These are phyloP conservation scores for Puccinia brachypodii DNA, from an alignment of 1,284 basidiomycete species.

Conservation along the genomic window DNA sequence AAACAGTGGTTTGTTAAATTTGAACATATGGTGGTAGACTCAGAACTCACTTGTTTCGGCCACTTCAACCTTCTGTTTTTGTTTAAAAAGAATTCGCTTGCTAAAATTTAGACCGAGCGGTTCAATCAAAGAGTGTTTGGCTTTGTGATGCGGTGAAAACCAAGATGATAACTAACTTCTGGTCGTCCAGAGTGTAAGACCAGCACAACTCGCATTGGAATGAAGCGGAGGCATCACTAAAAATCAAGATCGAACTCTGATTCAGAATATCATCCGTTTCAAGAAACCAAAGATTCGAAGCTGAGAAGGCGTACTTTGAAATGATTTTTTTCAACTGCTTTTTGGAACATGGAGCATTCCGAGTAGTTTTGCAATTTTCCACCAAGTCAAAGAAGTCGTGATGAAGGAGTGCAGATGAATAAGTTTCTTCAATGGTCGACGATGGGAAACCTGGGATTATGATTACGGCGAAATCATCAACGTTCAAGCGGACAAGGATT, in stretches of 20 bases:
- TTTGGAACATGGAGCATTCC: background rate
- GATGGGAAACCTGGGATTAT: slow-evolving; percentile 29
- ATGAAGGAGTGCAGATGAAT: slow-evolving; percentile 46
- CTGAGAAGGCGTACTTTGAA: background rate
- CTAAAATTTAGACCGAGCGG: background rate
- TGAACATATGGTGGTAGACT: background rate
- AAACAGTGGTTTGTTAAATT: background rate
- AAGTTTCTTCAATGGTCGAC: slow-evolving; percentile 37
- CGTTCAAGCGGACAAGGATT: background rate
- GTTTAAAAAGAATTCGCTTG: background rate
- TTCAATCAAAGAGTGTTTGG: background rate
- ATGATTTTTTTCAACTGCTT: slow-evolving; percentile 29
- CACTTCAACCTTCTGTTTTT: background rate
- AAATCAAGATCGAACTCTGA: too few species aligned
- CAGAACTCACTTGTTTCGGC: slow-evolving; percentile 1
- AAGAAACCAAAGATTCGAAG: background rate
- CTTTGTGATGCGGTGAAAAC: background rate
- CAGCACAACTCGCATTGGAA: slow-evolving; percentile 36
- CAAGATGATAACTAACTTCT: background rate
- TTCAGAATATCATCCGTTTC: background rate
- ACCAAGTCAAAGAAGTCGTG: slow-evolving; percentile 48
- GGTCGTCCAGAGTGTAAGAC: background rate
- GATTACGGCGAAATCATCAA: background rate
- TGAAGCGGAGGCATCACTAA: slow-evolving; percentile 24
- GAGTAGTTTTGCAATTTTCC: slow-evolving; percentile 13